A percentile compares a stretch with the other conserved stretches of the same genome.
These are phyloP conservation scores for Lactarius sp. DNA, from an alignment of 768 basidiomycete species.

Conservation along the genomic window DNA sequence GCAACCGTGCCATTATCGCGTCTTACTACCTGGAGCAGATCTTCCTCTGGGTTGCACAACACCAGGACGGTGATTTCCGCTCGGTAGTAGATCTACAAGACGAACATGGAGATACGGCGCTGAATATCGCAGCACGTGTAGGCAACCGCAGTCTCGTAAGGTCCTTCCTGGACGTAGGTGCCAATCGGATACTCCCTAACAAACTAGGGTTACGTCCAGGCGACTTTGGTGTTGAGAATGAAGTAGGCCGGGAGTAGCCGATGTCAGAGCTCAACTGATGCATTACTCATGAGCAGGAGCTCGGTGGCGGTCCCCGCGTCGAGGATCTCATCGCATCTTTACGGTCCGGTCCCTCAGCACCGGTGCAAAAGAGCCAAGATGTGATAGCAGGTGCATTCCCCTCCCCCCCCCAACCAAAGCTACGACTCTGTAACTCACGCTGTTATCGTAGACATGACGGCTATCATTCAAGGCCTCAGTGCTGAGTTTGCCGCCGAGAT, in stretches of 20 bases:
- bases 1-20: conserved; percentile 77
- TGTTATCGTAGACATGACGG: conserved; percentile 61
- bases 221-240: conserved; percentile 92
- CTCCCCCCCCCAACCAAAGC: not conserved
- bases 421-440: conserved; percentile 17
- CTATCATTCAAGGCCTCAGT: conserved; percentile 76
- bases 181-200: conserved; percentile 83
- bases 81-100: conserved; percentile 88
- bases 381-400: conserved; percentile 61
- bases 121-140: conserved; percentile 92
- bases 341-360: conserved; percentile 66
- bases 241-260: conserved; percentile 46
- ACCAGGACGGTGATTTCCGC: conserved; percentile 70
- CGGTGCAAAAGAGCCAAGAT: conserved; percentile 85
- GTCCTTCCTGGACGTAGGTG: conserved; percentile 86
- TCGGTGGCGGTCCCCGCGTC: conserved; percentile 61
- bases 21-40: conserved; percentile 90
- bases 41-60: conserved; percentile 77
- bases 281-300: conserved; percentile 46
- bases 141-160: conserved; percentile 86
- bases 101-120: conserved; percentile 89
- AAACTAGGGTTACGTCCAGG: conserved; percentile 90
- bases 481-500: conserved; percentile 80
- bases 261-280: conserved; percentile 12
- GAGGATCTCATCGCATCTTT: conserved; percentile 78